Conservation (phyloP, 768 basidiomycete species). For the Mycena sanguinolenta region DNA sequence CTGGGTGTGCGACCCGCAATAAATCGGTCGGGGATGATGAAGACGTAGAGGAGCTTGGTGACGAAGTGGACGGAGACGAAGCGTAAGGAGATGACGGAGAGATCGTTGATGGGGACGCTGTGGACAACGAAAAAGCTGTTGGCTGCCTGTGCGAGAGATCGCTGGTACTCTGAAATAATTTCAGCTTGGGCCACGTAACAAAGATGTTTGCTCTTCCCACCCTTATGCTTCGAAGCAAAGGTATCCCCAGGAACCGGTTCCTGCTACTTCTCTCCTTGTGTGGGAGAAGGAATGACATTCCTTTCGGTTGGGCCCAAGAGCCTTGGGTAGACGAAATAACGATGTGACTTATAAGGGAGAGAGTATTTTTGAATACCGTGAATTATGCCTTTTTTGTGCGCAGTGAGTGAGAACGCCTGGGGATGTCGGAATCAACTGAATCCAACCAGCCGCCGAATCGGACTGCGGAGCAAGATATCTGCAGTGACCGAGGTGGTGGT, state of each 20-base stretch:
- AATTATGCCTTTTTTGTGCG: too few relatives aligned
- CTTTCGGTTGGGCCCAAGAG: not conserved
- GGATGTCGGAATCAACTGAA: too few relatives aligned
- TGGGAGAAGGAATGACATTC: not conserved
- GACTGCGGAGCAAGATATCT: too few relatives aligned
- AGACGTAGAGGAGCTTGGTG: not conserved
- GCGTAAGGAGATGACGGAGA: slow-evolving; percentile 4
- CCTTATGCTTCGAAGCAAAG: not conserved
- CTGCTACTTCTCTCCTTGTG: not conserved
- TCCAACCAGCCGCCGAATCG: too few relatives aligned
- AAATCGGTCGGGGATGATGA: not conserved
- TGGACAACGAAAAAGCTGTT: too few relatives aligned
- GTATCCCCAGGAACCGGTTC: not conserved
- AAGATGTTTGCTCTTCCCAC: not conserved
- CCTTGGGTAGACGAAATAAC: too few relatives aligned
- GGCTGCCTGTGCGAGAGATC: too few relatives aligned
- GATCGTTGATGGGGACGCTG: not conserved
- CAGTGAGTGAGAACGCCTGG: too few relatives aligned
- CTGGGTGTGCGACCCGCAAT: not conserved
- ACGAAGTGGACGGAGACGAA: not conserved
- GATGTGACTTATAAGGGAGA: too few relatives aligned
- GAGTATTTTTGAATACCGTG: too few relatives aligned
- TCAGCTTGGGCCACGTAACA: not conserved
- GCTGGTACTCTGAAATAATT: not conserved
- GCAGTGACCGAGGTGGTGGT: too few relatives aligned